phyloP scores from a whole-genome alignment of 371 early-diverging fungal genomes.

The Dichotomocladium elegans region DNA sequence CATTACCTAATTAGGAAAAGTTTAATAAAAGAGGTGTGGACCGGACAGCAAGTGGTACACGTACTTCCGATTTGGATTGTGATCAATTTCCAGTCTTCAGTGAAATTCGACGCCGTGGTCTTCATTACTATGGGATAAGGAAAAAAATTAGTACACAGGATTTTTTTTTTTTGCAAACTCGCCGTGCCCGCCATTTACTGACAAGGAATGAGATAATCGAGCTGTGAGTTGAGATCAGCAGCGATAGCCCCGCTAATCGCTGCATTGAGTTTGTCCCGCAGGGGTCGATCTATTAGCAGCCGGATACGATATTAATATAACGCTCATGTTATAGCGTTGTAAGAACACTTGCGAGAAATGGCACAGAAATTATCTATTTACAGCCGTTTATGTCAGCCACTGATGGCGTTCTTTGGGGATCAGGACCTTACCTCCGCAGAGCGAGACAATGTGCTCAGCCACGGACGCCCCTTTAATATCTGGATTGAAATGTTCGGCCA shows the following conservation, averaged over 20 bases:
- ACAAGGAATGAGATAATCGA: slow-evolving; percentile 33
- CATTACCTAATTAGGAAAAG: slow-evolving; percentile 10
- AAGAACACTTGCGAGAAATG: too few species aligned
- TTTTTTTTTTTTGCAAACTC: neutral
- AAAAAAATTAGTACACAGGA: neutral
- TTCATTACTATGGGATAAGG: slow-evolving; percentile 8
- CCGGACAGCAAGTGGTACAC: neutral
- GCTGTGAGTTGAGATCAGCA: slow-evolving; percentile 23
- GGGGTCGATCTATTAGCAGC: neutral
- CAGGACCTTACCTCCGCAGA: slow-evolving; percentile 2
- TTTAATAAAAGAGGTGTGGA: neutral
- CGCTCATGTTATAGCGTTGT: too few species aligned
- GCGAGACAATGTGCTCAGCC: slow-evolving; percentile 8
- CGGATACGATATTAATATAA: too few species aligned
- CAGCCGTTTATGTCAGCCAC: too few species aligned
- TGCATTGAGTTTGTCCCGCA: slow-evolving; percentile 20
- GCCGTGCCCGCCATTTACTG: neutral
- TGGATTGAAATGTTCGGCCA: slow-evolving; percentile 28
- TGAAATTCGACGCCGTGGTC: slow-evolving; percentile 4
- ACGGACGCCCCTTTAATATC: slow-evolving; percentile 29
- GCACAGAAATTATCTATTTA: too few species aligned
- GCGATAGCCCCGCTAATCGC: slow-evolving; percentile 39
- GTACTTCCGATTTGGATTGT: slow-evolving; percentile 40
- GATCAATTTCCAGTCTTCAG: slow-evolving; percentile 38
- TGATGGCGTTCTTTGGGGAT: too few species aligned